Percentiles rank a stretch among this genome's conserved stretches.
Conservation (phyloP, 2,329 filamentous ascomycete genomes). For the Clarireedia sp. region DNA sequence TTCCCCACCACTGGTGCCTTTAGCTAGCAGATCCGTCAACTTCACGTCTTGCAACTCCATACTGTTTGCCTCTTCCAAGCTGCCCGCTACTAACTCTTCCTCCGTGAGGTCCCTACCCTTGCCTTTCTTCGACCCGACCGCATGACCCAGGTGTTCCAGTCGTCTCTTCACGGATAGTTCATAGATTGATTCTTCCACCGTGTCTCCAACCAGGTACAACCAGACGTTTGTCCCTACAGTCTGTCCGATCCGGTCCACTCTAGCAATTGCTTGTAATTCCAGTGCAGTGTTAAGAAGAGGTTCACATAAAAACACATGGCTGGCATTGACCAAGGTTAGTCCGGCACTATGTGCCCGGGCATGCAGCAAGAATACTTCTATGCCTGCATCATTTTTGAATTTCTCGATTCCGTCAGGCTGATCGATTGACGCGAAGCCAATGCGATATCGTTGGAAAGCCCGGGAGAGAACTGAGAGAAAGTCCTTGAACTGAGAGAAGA, state of each 20-base stretch:
- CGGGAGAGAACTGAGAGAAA: constrained; percentile 67
- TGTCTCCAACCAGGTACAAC: constrained; percentile 87
- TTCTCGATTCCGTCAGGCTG: constrained; percentile 58
- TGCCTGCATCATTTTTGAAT: constrained; percentile 66
- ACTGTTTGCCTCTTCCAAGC: constrained; percentile 76
- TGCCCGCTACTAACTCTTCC: constrained; percentile 46
- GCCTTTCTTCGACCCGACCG: constrained; percentile 30
- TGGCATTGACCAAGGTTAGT: constrained; percentile 85
- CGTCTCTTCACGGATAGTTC: constrained; percentile 73
- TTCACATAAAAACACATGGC: constrained; percentile 89
- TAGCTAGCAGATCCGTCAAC: constrained; percentile 62
- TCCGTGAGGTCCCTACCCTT: constrained; percentile 36
- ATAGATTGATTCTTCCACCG: constrained; percentile 88
- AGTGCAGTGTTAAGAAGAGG: constrained; percentile 88
- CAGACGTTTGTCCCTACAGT: constrained; percentile 82
- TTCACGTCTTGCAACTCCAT: constrained; percentile 70
- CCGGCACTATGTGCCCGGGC: constrained; percentile 83
- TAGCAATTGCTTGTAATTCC: constrained; percentile 88
- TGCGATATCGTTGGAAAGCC: constrained; percentile 64
- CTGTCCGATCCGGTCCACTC: constrained; percentile 92
- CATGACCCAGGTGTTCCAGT: constrained; percentile 62
- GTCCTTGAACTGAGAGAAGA: constrained; percentile 87
- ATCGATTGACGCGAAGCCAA: constrained; percentile 66
- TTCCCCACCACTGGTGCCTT: constrained; percentile 67
- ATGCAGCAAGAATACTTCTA: constrained; percentile 83